Evolutionary conservation across 2,329 filamentous ascomycete genomes (phyloP).

Genomic region (Zelopaecilomyces penicillatus): DNA sequence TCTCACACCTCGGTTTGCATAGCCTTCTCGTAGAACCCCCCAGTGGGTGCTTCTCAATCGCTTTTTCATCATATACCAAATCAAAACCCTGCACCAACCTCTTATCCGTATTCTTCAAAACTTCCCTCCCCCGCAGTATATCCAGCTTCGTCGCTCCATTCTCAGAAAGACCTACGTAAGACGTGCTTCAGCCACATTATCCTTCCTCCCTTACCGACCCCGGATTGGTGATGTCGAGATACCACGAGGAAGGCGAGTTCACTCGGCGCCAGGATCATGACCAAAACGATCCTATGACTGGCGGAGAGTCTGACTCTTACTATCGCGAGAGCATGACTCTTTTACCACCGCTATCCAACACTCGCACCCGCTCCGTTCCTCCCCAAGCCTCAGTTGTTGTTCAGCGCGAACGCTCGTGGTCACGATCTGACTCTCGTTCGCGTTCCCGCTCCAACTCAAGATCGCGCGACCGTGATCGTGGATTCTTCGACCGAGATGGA

Average conservation of each 20-base stretch:
- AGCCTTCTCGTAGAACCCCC: too few relatives aligned
- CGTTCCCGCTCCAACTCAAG: slow-evolving; percentile 18
- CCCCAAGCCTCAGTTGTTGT: slow-evolving; percentile 18
- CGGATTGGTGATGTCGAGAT: slow-evolving; percentile 11
- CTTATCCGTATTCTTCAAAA: too few relatives aligned
- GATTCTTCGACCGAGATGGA: background rate
- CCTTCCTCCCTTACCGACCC: background rate
- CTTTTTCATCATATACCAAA: too few relatives aligned
- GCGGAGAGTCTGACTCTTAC: slow-evolving; percentile 12
- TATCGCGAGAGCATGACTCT: slow-evolving; percentile 22
- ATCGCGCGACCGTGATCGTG: slow-evolving; percentile 14
- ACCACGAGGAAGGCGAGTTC: slow-evolving; percentile 23
- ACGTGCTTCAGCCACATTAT: slow-evolving; percentile 52
- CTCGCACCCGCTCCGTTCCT: slow-evolving; percentile 26
- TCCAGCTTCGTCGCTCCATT: too few relatives aligned
- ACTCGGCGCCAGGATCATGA: slow-evolving; percentile 17
- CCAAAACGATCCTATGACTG: background rate
- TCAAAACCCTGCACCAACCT: too few relatives aligned
- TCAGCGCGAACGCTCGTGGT: slow-evolving; percentile 17
- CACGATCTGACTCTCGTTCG: slow-evolving; percentile 11
- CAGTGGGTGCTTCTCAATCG: too few relatives aligned
- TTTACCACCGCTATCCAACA: slow-evolving; percentile 15
- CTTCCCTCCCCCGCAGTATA: too few relatives aligned
- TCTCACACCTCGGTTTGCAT: too few relatives aligned
- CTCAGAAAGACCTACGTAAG: too few relatives aligned